phyloP scores from a whole-genome alignment of 495 filamentous ascomycete genomes.

The Talaromyces wortmannii region DNA sequence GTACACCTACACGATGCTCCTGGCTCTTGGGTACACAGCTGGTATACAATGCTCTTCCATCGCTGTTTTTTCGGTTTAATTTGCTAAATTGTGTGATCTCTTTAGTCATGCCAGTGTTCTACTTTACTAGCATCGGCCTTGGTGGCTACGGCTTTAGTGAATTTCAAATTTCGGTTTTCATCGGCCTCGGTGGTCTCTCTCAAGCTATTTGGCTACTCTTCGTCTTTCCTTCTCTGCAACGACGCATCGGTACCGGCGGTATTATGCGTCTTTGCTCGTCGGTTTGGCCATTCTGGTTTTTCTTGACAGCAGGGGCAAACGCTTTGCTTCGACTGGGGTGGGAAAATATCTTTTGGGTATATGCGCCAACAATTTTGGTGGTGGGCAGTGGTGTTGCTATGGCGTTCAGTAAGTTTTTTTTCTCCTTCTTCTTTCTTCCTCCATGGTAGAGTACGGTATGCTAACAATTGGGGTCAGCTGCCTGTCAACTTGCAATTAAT shows the following conservation, averaged over 20 bases:
- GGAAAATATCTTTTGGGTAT: constrained; percentile 47
- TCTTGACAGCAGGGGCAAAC: constrained; percentile 41
- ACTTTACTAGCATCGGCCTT: constrained; percentile 44
- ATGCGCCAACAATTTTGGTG: constrained; percentile 26
- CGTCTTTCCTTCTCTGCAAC: constrained; percentile 54
- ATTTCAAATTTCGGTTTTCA: constrained; percentile 49
- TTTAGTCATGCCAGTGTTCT: constrained; percentile 51
- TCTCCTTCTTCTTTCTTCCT: not conserved
- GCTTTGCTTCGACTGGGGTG: constrained; percentile 36
- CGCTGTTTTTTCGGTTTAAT: no score
- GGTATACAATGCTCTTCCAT: not conserved
- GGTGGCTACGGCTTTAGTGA: constrained; percentile 58
- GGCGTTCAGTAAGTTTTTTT: constrained; percentile 45
- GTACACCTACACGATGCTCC: constrained; percentile 53
- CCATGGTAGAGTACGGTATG: not conserved
- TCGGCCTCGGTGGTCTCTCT: constrained; percentile 49
- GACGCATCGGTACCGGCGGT: constrained; percentile 50
- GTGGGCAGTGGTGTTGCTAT: constrained; percentile 56
- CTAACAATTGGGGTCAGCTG: constrained; percentile 20
- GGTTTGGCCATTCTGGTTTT: constrained; percentile 54
- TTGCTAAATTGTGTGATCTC: no score
- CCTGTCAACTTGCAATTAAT: constrained; percentile 61
- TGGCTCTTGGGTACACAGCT: constrained; percentile 60
- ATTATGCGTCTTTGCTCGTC: constrained; percentile 45
- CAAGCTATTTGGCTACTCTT: constrained; percentile 61